phyloP scores from a whole-genome alignment of 1,284 basidiomycete species.

The Moniliella sp. region DNA sequence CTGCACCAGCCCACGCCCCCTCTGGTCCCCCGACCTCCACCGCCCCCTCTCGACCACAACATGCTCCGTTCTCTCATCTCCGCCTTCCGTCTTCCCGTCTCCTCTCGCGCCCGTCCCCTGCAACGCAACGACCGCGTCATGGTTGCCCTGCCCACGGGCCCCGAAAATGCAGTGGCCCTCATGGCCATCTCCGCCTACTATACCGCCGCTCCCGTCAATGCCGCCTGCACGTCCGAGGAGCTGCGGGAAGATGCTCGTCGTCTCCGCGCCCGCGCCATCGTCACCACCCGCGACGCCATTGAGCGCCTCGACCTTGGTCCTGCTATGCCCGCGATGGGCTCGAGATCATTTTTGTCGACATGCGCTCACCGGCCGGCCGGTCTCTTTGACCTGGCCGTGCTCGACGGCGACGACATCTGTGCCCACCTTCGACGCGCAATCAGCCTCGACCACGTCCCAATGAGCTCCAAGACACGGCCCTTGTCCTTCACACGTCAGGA shows the following conservation, averaged over 20 bases:
- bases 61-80: constrained; percentile 20
- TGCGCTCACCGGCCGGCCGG: constrained; percentile 18
- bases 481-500: constrained; percentile 29
- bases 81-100: constrained; percentile 18
- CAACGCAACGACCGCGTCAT: constrained; percentile 28
- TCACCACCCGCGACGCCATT: constrained; percentile 21
- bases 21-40: constrained; percentile 27
- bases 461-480: constrained; percentile 21
- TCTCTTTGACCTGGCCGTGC: constrained; percentile 21
- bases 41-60: constrained; percentile 26
- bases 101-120: constrained; percentile 8
- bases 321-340: constrained; percentile 19
- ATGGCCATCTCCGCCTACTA: constrained; percentile 26
- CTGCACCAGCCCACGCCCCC: constrained; percentile 17
- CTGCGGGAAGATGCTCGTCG: constrained; percentile 26
- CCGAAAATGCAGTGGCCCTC: constrained; percentile 26
- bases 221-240: constrained; percentile 27
- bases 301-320: constrained; percentile 19
- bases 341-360: constrained; percentile 28
- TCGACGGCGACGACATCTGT: constrained; percentile 8
- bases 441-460: constrained; percentile 15
- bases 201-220: constrained; percentile 28
- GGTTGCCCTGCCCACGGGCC: constrained; percentile 29
- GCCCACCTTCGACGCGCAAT: constrained; percentile 8
- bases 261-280: constrained; percentile 23